Conservation (phyloP, 352 stramenopile species). For the Globisporangium megalacanthum region DNA sequence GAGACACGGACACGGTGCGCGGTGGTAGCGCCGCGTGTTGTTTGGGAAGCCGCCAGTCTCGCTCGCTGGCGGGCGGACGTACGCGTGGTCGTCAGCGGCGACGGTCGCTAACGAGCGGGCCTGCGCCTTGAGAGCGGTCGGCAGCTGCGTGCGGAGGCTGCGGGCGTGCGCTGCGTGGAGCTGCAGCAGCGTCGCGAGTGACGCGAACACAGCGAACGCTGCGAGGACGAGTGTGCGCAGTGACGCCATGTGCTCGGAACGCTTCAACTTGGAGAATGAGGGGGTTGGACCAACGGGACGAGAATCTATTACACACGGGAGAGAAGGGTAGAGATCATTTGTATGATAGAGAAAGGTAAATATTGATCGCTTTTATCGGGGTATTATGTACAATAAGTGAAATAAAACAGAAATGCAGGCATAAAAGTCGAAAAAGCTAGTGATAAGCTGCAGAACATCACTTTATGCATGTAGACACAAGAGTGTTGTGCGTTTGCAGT, state of each 20-base stretch:
- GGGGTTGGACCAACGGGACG: not conserved
- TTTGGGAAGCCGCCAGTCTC: constrained; percentile 45
- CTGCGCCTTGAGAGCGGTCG: constrained; percentile 2
- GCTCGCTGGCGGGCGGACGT: constrained; percentile 29
- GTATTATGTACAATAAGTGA: too few relatives aligned
- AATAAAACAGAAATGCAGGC: too few relatives aligned
- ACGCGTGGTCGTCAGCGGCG: constrained; percentile 21
- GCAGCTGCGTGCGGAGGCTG: constrained; percentile 4
- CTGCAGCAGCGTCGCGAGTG: constrained; percentile 1
- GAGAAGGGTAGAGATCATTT: not conserved
- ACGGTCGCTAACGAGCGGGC: not conserved
- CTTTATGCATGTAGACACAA: too few relatives aligned
- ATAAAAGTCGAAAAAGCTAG: too few relatives aligned
- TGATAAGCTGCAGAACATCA: too few relatives aligned
- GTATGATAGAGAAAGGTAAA: too few relatives aligned
- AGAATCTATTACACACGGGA: not conserved
- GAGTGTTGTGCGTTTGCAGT: too few relatives aligned
- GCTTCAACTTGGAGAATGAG: constrained; percentile 11
- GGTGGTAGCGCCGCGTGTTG: constrained; percentile 35
- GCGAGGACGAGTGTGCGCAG: not conserved
- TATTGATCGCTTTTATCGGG: too few relatives aligned
- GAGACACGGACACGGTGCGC: constrained; percentile 52
- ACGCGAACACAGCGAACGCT: not conserved
- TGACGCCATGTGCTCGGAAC: not conserved
- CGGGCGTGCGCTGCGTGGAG: constrained; percentile 2